Percentiles rank a stretch among this genome's conserved stretches.
These are phyloP conservation scores for Beta lomatogona DNA, from an alignment of 179 eudicot species.

Conservation along the genomic window DNA sequence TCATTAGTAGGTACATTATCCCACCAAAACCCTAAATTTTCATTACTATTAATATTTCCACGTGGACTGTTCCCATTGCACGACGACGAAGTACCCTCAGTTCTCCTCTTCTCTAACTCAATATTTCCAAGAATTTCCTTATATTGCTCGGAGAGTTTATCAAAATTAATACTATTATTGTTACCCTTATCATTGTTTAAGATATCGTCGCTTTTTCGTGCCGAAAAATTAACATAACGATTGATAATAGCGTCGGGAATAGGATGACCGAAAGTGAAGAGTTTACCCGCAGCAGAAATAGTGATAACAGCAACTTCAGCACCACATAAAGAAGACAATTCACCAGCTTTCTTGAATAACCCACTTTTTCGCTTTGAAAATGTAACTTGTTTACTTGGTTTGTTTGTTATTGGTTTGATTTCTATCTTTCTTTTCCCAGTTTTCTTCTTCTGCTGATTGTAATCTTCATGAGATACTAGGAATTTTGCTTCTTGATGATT, in stretches of 20 bases:
- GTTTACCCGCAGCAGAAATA: slow-evolving; percentile 24
- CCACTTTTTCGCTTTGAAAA: slow-evolving; percentile 27
- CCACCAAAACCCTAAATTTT: slow-evolving; percentile 25
- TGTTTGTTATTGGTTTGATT: slow-evolving; percentile 11
- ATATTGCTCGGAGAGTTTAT: not conserved
- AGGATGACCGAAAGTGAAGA: slow-evolving; percentile 32
- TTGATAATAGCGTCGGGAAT: slow-evolving; percentile 5
- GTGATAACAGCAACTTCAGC: slow-evolving; percentile 23
- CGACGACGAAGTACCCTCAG: not conserved
- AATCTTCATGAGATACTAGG: not conserved
- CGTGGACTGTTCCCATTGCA: not conserved
- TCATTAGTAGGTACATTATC: slow-evolving; percentile 11
- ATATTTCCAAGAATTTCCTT: not conserved
- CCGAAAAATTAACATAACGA: slow-evolving; percentile 10
- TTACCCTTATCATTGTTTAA: too few relatives aligned
- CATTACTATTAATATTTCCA: not conserved
- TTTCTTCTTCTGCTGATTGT: not conserved
- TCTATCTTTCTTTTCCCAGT: slow-evolving; percentile 22
- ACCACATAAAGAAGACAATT: slow-evolving; percentile 12
- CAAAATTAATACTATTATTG: not conserved
- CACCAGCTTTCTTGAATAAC: not conserved
- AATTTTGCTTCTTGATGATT: not conserved
- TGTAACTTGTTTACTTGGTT: slow-evolving; percentile 21
- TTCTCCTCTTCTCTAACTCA: not conserved
- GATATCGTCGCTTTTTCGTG: too few relatives aligned